These are phyloP conservation scores for Lactarius indigo DNA, from an alignment of 768 basidiomycete genomes.

Conservation along the genomic window DNA sequence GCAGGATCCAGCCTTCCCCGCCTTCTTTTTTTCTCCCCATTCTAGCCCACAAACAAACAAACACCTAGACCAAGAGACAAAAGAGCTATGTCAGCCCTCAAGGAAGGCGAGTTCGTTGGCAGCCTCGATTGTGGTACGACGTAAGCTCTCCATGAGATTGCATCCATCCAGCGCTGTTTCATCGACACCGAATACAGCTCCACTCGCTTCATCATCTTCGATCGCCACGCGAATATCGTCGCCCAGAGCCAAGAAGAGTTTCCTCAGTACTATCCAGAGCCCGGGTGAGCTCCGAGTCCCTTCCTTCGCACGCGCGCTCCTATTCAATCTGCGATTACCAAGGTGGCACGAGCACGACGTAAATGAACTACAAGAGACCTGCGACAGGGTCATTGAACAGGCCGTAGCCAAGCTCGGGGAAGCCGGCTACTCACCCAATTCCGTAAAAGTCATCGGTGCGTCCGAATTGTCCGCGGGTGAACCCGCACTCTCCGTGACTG, in stretches of 20 bases:
- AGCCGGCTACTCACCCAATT: conserved; percentile 71
- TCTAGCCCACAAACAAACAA: neutral
- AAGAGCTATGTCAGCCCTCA: conserved; percentile 36
- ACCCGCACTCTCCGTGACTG: neutral
- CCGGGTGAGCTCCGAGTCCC: conserved; percentile 51
- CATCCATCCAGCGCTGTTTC: neutral
- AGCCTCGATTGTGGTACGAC: conserved; percentile 95
- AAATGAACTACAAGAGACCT: conserved; percentile 70
- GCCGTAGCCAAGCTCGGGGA: conserved; percentile 68
- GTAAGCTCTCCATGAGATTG: conserved; percentile 42
- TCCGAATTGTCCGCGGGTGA: conserved; percentile 15
- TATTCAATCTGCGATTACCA: neutral
- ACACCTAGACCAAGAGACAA: neutral
- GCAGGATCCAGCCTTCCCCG: neutral
- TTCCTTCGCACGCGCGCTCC: neutral
- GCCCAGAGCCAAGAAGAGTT: conserved; percentile 91
- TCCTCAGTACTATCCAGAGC: conserved; percentile 87
- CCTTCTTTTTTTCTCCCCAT: neutral
- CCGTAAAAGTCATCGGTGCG: conserved; percentile 90
- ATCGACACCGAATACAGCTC: conserved; percentile 48
- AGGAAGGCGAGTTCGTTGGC: conserved; percentile 81
- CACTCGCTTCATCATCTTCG: conserved; percentile 88
- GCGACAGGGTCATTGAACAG: conserved; percentile 69
- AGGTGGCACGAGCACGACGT: conserved; percentile 98
- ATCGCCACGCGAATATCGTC: conserved; percentile 81